These are phyloP conservation scores for Aspergillus awamori DNA, from an alignment of 2,329 filamentous ascomycete species.

Conservation along the genomic window DNA sequence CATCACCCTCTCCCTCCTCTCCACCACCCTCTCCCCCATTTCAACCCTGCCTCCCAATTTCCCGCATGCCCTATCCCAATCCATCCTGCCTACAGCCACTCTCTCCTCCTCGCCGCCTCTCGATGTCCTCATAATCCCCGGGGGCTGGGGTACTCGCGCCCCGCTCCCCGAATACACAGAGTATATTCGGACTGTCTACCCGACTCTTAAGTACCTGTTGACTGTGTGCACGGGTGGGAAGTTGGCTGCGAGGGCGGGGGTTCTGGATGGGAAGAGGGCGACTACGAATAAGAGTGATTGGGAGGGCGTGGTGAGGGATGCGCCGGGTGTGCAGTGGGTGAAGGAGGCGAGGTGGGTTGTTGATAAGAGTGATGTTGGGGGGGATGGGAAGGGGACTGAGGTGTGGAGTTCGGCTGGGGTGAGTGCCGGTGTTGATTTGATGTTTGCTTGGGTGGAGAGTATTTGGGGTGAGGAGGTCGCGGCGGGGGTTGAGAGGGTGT, in stretches of 20 bases:
- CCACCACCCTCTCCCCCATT: slow-evolving; percentile 6
- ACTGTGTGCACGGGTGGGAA: slow-evolving; percentile 4
- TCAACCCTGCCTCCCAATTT: slow-evolving; percentile 6
- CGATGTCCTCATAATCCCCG: slow-evolving; percentile 10
- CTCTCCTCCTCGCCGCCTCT: background rate
- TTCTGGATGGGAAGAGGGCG: slow-evolving; percentile 10
- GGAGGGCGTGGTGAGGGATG: background rate
- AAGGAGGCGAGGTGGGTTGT: slow-evolving; percentile 13
- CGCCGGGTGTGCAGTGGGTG: slow-evolving; percentile 7
- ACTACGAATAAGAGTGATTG: slow-evolving; percentile 16
- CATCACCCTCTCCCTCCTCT: slow-evolving; percentile 2
- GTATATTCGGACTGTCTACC: background rate
- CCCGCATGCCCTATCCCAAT: slow-evolving; percentile 1
- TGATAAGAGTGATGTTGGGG: background rate
- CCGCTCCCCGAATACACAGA: slow-evolving; percentile 5
- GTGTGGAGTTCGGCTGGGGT: slow-evolving; percentile 1
- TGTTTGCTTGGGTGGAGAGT: background rate
- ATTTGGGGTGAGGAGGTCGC: background rate
- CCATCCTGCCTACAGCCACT: slow-evolving; percentile 10
- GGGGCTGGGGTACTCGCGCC: slow-evolving; percentile 9
- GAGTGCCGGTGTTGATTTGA: background rate
- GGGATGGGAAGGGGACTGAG: background rate
- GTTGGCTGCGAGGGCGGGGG: slow-evolving; percentile 6
- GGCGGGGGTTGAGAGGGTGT: background rate
- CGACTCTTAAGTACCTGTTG: background rate